A percentile compares a stretch with the other conserved stretches of the same genome.
Evolutionary conservation across 192 early-diverging fungal genomes (phyloP).

Genomic region (Cetraspora pellucida): DNA sequence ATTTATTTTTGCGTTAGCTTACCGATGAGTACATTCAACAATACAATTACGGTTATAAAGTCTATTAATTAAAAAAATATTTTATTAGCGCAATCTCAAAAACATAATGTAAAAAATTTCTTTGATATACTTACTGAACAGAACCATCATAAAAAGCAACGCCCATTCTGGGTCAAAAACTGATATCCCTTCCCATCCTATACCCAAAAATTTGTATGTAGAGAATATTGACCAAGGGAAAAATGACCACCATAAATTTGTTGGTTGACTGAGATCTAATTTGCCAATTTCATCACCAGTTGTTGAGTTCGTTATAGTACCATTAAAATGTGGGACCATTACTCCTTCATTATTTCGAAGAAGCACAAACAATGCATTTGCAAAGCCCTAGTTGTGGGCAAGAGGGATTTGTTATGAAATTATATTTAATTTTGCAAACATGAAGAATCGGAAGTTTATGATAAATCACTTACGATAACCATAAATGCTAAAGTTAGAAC

Average conservation of each 20-base stretch:
- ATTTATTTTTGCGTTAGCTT: background rate
- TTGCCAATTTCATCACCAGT: background rate
- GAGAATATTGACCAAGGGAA: background rate
- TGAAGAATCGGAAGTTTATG: background rate
- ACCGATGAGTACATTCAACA: slow-evolving; percentile 6
- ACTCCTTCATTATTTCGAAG: background rate
- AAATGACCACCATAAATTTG: background rate
- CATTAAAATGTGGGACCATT: background rate
- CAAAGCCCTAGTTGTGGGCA: background rate
- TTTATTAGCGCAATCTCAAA: background rate
- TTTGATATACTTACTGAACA: background rate
- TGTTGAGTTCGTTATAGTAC: background rate
- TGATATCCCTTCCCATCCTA: slow-evolving; percentile 3
- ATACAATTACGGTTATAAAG: slow-evolving; percentile 1
- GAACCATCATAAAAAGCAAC: background rate
- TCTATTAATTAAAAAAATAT: background rate
- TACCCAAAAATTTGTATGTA: slow-evolving; percentile 2
- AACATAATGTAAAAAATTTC: background rate
- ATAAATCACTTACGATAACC: background rate
- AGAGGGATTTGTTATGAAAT: background rate
- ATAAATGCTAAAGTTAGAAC: background rate
- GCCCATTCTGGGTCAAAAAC: background rate
- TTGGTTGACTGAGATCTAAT: background rate
- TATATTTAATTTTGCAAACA: background rate
- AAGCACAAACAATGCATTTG: slow-evolving; percentile 10